Base-by-base conservation (phyloP, 768 basidiomycete species). In the Arthromyces matolae region DNA sequence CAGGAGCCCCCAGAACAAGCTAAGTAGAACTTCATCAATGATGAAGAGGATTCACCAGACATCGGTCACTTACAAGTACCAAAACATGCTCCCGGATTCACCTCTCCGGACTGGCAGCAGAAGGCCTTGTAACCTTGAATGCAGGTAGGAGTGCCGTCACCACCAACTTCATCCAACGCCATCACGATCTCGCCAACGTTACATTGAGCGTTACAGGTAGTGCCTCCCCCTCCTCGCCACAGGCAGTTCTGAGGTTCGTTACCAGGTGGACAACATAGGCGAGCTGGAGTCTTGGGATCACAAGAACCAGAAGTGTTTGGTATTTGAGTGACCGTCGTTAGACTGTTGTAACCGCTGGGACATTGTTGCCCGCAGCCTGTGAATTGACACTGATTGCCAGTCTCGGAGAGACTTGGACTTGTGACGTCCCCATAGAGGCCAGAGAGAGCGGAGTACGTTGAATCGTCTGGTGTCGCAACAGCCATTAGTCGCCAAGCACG, bases 391-490 rank as follows among this genome's bases (percentile, higher is more conserved):
- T 39, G 38, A 9, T 39, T 39, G 14, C 38, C 22, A n/a, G 38
- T 39, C 38, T 39, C 38, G 25, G 38, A 39, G 14, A 16, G 38
- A 24, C 38, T 42, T 42, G 40, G 40, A 27, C 44, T 31, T 27
- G 34, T 39, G 14, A 31, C 16, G 32, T 46, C 10, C 45, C 25
- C 20, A 34, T 29, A 35, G 20, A 42, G 14, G 20, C 18, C 44
- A 25, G 22, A 24, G 19, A 42, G 45, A 16, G 49, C 43, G 8
- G 49, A 31, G 18, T 42, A 47, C 44, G 24, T n/a, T 12, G 35
- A 32, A n/a, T 50, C 42, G 23, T 50, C 38, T 39, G 38, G n/a
- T 39, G 38, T 9, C 37, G 23, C 23, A 5, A 24, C 8, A 13
- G 18, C 22, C 2, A 25, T 39, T n/a, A 39, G 38, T 24, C n/a